Evolutionary conservation across 306 rosid species (phyloP).

Genomic region (Amphicarpaea edgeworthii): DNA sequence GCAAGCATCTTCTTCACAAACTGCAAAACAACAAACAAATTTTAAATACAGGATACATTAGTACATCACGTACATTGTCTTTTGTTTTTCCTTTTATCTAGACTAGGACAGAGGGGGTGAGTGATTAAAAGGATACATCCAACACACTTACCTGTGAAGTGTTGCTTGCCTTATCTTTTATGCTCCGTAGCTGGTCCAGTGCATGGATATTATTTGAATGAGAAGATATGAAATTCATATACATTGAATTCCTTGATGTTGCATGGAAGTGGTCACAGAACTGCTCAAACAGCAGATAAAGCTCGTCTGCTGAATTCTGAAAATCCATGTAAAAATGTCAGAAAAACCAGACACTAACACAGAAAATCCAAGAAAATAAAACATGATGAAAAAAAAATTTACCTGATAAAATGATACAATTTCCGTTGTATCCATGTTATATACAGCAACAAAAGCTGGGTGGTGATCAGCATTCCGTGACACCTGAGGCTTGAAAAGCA

Average conservation of each 20-base stretch:
- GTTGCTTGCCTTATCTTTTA: slow-evolving; percentile 76
- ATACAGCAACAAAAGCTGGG: slow-evolving; percentile 83
- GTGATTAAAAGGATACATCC: slow-evolving; percentile 26
- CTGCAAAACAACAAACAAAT: slow-evolving; percentile 59
- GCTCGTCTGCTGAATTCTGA: slow-evolving; percentile 90
- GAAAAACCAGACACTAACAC: slow-evolving; percentile 15
- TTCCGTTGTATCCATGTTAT: slow-evolving; percentile 98
- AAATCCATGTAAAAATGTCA: slow-evolving; percentile 52
- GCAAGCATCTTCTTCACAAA: slow-evolving; percentile 96
- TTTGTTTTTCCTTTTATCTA: neutral
- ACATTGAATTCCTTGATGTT: slow-evolving; percentile 71
- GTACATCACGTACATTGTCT: neutral
- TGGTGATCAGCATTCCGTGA: slow-evolving; percentile 82
- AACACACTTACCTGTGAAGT: slow-evolving; percentile 70
- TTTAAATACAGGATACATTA: slow-evolving; percentile 13
- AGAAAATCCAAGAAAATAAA: slow-evolving; percentile 38
- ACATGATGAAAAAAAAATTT: slow-evolving; percentile 27
- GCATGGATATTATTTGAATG: slow-evolving; percentile 86
- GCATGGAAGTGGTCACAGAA: slow-evolving; percentile 87
- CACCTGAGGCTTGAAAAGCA: slow-evolving; percentile 69
- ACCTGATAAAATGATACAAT: slow-evolving; percentile 94
- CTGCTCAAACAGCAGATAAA: slow-evolving; percentile 84
- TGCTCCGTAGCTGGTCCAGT: slow-evolving; percentile 70
- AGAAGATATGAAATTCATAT: slow-evolving; percentile 88
- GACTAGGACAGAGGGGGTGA: neutral